A percentile compares a stretch with the other conserved stretches of the same genome.
phyloP scores from a whole-genome alignment of 2,329 filamentous ascomycete genomes.

The Lachnellula suecica region DNA sequence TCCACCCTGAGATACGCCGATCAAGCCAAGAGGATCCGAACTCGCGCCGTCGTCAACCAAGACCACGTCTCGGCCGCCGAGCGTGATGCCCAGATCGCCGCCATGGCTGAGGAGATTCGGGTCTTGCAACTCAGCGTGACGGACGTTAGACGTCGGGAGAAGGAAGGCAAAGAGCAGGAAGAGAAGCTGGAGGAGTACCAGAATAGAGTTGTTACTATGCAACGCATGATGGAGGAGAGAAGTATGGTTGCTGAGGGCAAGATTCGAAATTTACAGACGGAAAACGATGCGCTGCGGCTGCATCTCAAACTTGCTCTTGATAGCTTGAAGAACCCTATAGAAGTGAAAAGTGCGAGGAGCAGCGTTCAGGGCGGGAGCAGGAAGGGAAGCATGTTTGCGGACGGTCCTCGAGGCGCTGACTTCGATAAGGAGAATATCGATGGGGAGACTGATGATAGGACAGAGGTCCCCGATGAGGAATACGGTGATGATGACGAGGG shows the following conservation, averaged over 20 bases:
- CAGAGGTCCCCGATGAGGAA: constrained; percentile 30
- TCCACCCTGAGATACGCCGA: constrained; percentile 96
- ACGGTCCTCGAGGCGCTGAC: constrained; percentile 18
- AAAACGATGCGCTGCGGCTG: constrained; percentile 85
- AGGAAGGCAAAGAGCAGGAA: constrained; percentile 67
- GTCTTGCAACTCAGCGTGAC: constrained; percentile 74
- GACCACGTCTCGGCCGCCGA: constrained; percentile 90
- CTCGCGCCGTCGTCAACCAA: constrained; percentile 91
- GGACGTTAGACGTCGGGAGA: constrained; percentile 66
- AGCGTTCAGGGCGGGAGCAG: constrained; percentile 21
- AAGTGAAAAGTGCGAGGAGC: constrained; percentile 41
- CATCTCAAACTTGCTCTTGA: constrained; percentile 86
- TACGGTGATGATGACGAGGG: constrained; percentile 62
- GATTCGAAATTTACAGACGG: constrained; percentile 82
- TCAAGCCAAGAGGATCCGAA: constrained; percentile 96
- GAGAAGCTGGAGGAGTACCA: constrained; percentile 94
- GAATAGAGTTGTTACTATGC: constrained; percentile 82
- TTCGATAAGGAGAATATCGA: constrained; percentile 31
- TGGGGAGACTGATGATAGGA: constrained; percentile 17
- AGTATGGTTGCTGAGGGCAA: constrained; percentile 89
- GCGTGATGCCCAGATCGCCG: constrained; percentile 87
- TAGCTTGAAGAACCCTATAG: constrained; percentile 87
- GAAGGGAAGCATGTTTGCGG: constrained; percentile 11
- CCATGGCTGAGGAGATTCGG: constrained; percentile 95
- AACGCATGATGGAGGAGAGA: constrained; percentile 93